Base-by-base conservation (phyloP, 1,284 basidiomycete genomes). In the Boletus austroedulis region DNA sequence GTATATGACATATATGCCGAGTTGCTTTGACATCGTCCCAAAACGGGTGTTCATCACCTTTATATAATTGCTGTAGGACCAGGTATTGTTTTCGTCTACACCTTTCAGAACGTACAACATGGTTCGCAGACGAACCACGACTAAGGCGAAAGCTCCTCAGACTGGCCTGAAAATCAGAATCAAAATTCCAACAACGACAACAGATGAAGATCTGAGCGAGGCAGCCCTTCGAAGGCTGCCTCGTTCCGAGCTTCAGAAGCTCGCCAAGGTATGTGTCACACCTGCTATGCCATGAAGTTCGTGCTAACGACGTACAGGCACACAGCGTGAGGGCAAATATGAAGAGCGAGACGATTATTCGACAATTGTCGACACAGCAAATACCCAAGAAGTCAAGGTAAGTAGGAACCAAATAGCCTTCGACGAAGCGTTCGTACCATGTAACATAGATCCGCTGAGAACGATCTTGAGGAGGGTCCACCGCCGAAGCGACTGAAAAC, bases 331-430 rank as follows among this genome's bases (percentile, higher is more conserved):
- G 61, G 29, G 68, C 64, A 2, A 72, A 72, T 31, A 51, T 55
- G 44, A 70, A 72, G 59, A 72, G 60, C 41, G 65, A 71, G 26
- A 14, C 49, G 11, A 72, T 72, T 24, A 66, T 73, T 21, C 62
- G 49, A 53, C 60, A 58, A 24, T 21, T 72, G 41, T 34, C 47
- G 34, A 60, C 38, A 48, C 36, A 63, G 21, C 55, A 50, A 31
- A 29, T 28, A 26, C 41, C 48, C n/a, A 58, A 65, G 55, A 56
- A 24, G 45, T 8, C 34, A 40, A 57, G 57, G 68, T 66, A 26
- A 61, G 51, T 19, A 4, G 26, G 29, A 40, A 14, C 14, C 19
- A 31, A 23, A 36, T 5, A 21, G 5, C 10, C n/a, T 55, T 3
- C 14, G 19, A 43, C 19, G 28, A 4, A 7, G 14, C 7, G 14